A percentile compares a stretch with the other conserved stretches of the same genome.
Conservation (phyloP, 768 basidiomycete species). For the Xerocomus brunneocitrinus region DNA sequence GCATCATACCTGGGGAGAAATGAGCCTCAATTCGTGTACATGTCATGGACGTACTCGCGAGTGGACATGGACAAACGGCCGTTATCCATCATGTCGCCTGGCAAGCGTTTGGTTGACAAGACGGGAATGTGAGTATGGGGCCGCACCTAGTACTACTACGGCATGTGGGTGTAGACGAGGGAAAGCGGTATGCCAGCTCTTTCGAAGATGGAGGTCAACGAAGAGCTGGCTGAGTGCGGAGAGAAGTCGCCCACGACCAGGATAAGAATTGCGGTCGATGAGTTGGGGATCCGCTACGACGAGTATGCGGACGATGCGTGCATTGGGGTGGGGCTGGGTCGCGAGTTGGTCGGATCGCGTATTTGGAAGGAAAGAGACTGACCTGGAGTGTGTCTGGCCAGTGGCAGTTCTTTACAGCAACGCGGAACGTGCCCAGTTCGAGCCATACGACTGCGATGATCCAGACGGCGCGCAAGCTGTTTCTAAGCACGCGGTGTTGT, state of each 20-base stretch:
- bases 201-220: slow-evolving; percentile 79
- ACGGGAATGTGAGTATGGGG: background rate
- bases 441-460: slow-evolving; percentile 61
- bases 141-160: slow-evolving; percentile 69
- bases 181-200: slow-evolving; percentile 72
- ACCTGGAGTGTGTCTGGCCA: slow-evolving; percentile 55
- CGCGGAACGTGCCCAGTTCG: slow-evolving; percentile 58
- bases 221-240: slow-evolving; percentile 58
- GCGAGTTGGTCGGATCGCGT: background rate
- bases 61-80: slow-evolving; percentile 63
- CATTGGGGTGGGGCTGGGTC: slow-evolving; percentile 16
- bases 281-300: slow-evolving; percentile 88
- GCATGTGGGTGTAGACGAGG: slow-evolving; percentile 54
- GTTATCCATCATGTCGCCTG: slow-evolving; percentile 81
- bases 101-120: background rate
- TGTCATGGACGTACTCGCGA: slow-evolving; percentile 53
- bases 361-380: slow-evolving; percentile 2
- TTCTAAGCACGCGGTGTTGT: slow-evolving; percentile 14
- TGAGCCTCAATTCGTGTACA: slow-evolving; percentile 1
- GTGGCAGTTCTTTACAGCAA: slow-evolving; percentile 42
- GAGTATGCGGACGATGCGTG: slow-evolving; percentile 40
- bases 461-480: slow-evolving; percentile 55
- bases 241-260: slow-evolving; percentile 49
- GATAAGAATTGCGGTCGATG: slow-evolving; percentile 71
- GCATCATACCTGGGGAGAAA: slow-evolving; percentile 57